Base-by-base conservation (phyloP, 2,329 filamentous ascomycete species). In the Aureobasidium subglaciale region DNA sequence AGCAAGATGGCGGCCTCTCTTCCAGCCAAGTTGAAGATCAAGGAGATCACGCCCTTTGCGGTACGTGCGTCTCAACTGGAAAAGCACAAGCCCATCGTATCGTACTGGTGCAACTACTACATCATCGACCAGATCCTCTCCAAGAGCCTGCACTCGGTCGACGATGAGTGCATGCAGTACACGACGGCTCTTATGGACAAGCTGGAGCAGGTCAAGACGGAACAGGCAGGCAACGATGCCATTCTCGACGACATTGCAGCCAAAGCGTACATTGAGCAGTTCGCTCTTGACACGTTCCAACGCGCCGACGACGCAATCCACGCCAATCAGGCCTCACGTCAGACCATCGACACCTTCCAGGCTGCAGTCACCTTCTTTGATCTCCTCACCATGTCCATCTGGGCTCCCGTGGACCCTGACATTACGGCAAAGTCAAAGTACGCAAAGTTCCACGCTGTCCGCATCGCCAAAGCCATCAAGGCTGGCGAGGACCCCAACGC, bases 61-160 rank as follows among this genome's bases (percentile, higher is more conserved):
- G 80, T 85, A 55, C 84, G 92, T 65, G 92, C 90, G 30, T 81
- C 83, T 32, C 92, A 99, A 75, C 81, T 99, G 46, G 87, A 92
- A 69, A 80, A 80, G 58, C 82, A 85, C 66, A 93, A 92, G 71
- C 93, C 93, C 8, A 88, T 93, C 58, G 81, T 97, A 63, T 81
- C 91, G 60, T 99, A 97, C 71, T 97, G 92, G 90, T 93, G 92
- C 70, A 86, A 95, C 67, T 96, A 93, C 71, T 93, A 89, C 78
- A 88, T 93, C 24, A 87, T 96, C 43, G 90, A 97, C 65, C 88
- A 95, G 67, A 95, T 99, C 62, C 83, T 99, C 13, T 78, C 81
- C 52, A 88, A 86, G 68, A 80, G 84, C 41, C 81, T 97, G 37
- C 92, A 97, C 73, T 85, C 80, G 58, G 75, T 79, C 62, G 87